Evolutionary conservation across 2,329 filamentous ascomycete species (phyloP).

Genomic region (Metarhizium brunneum): DNA sequence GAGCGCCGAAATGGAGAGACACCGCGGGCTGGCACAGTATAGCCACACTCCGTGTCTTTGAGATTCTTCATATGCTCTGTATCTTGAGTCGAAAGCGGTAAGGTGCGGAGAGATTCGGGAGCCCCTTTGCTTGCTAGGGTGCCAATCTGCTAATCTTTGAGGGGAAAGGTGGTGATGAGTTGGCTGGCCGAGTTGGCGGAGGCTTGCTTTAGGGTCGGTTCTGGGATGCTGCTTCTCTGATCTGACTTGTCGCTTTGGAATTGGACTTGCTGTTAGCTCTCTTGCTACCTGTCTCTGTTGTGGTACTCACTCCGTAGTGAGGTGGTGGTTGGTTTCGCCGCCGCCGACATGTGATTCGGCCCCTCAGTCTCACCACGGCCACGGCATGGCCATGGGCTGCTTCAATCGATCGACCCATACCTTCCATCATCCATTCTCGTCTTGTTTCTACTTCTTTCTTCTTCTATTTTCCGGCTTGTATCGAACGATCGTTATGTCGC

Average conservation of each 20-base stretch:
- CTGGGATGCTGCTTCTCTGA: background rate
- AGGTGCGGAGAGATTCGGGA: background rate
- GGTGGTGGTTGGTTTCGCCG: background rate
- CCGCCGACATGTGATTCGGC: background rate
- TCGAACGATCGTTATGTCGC: background rate
- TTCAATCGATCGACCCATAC: background rate
- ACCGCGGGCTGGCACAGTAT: background rate
- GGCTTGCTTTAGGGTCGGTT: conserved; percentile 1
- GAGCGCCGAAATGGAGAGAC: background rate
- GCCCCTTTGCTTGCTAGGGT: background rate
- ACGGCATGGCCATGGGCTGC: background rate
- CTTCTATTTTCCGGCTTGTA: background rate
- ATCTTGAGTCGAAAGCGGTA: background rate
- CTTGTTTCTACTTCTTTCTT: background rate
- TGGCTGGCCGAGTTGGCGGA: background rate
- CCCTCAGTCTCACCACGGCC: background rate
- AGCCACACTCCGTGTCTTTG: background rate
- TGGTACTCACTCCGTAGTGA: background rate
- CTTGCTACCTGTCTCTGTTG: background rate
- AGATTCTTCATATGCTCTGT: background rate
- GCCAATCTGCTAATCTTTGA: background rate
- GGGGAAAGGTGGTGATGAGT: background rate
- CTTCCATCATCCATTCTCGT: background rate
- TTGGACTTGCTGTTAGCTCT: background rate
- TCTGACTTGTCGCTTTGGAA: background rate